These are phyloP conservation scores for Penium margaritaceum DNA, from an alignment of 139 green algal species.

Conservation along the genomic window DNA sequence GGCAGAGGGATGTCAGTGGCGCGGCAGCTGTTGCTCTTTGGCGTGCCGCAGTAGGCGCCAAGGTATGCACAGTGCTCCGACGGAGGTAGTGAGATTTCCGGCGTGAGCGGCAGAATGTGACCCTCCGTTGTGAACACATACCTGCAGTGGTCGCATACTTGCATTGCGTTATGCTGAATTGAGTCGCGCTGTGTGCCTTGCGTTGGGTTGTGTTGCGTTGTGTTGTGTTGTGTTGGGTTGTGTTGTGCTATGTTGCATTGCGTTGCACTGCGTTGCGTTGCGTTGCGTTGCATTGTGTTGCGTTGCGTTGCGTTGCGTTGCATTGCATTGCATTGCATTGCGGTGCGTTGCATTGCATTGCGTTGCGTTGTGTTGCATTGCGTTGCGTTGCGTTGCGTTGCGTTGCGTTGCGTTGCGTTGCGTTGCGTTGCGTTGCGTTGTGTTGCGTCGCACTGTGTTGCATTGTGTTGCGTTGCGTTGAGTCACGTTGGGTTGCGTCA, in stretches of 20 bases:
- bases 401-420: background rate
- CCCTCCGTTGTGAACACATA: slow-evolving; percentile 47
- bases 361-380: background rate
- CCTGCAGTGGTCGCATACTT: slow-evolving; percentile 17
- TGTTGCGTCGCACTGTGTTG: background rate
- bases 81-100: slow-evolving; percentile 24
- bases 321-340: background rate
- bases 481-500: background rate
- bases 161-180: background rate
- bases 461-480: background rate
- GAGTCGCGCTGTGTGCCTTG: background rate
- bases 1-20: no score
- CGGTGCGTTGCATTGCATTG: background rate
- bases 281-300: background rate
- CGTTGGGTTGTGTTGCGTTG: background rate
- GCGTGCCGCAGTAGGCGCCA: slow-evolving; percentile 18
- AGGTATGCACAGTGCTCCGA: slow-evolving; percentile 33
- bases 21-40: background rate
- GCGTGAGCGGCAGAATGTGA: slow-evolving; percentile 33
- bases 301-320: background rate
- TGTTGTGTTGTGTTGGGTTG: background rate
- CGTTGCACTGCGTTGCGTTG: background rate
- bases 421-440: background rate
- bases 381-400: background rate
- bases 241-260: background rate